Conservation (phyloP, 2,329 filamentous ascomycete species). For the Aspergillus pseudonomiae region DNA sequence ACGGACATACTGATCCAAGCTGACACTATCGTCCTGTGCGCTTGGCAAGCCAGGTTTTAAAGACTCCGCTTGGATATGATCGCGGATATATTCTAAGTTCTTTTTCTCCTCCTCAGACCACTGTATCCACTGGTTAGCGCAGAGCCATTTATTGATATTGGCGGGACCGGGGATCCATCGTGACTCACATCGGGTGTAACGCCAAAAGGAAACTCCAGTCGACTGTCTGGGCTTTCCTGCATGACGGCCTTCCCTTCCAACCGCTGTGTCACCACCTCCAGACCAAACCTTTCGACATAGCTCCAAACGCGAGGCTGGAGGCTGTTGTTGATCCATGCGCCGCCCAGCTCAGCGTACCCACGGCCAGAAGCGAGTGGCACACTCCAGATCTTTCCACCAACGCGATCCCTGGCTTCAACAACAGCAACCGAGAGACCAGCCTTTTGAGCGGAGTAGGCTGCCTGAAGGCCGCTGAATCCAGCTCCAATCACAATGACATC, state of each 20-base stretch:
- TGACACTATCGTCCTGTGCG: constrained; percentile 35
- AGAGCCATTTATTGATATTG: neutral
- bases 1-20: constrained; percentile 40
- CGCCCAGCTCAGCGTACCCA: constrained; percentile 35
- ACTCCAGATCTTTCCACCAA: constrained; percentile 45
- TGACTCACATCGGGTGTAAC: constrained; percentile 32
- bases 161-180: neutral
- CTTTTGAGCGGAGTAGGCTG: constrained; percentile 34
- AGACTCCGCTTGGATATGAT: constrained; percentile 41
- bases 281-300: constrained; percentile 30
- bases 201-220: constrained; percentile 35
- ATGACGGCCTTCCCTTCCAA: constrained; percentile 35
- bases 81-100: constrained; percentile 37
- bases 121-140: constrained; percentile 18
- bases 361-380: constrained; percentile 21
- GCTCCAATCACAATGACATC: constrained; percentile 42
- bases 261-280: constrained; percentile 35
- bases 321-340: constrained; percentile 40
- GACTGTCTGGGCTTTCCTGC: constrained; percentile 19
- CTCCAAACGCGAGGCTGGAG: constrained; percentile 34
- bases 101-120: constrained; percentile 36
- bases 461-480: constrained; percentile 41
- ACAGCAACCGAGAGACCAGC: constrained; percentile 36
- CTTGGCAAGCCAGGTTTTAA: constrained; percentile 25
- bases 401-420: constrained; percentile 45